phyloP scores from a whole-genome alignment of 2,329 filamentous ascomycete species.

The Xylariaceae sp. region DNA sequence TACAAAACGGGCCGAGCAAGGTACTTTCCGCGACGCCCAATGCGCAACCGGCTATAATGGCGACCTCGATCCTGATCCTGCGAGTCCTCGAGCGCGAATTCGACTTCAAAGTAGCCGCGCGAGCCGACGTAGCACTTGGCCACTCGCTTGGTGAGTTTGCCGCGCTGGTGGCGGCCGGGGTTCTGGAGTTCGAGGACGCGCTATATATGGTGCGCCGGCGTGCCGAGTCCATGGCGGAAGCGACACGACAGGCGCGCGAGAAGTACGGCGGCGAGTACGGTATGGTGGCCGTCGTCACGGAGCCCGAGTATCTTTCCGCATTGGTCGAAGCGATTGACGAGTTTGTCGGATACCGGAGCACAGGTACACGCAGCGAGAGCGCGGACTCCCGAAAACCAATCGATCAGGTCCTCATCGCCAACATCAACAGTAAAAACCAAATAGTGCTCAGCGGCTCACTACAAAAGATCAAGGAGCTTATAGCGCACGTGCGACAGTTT shows the following conservation, averaged over 20 bases:
- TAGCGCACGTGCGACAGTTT: constrained; percentile 83
- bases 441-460: constrained; percentile 90
- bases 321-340: constrained; percentile 71
- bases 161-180: constrained; percentile 77
- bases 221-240: constrained; percentile 77
- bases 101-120: constrained; percentile 62
- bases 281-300: constrained; percentile 90
- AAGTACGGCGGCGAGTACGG: constrained; percentile 76
- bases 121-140: constrained; percentile 77
- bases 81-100: constrained; percentile 83
- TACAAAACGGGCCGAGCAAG: constrained; percentile 72
- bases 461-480: constrained; percentile 70
- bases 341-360: constrained; percentile 65
- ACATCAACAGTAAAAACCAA: constrained; percentile 94
- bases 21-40: constrained; percentile 76
- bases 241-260: constrained; percentile 60
- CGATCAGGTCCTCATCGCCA: constrained; percentile 83
- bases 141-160: constrained; percentile 93
- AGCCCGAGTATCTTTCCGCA: constrained; percentile 65
- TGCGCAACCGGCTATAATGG: constrained; percentile 94
- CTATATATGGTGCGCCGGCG: constrained; percentile 69
- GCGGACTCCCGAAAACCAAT: constrained; percentile 66
- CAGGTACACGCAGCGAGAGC: constrained; percentile 63
- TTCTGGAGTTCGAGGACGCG: constrained; percentile 71
- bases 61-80: constrained; percentile 83